These are phyloP conservation scores for Cercospora berteroae DNA, from an alignment of 2,329 filamentous ascomycete genomes.

Conservation along the genomic window DNA sequence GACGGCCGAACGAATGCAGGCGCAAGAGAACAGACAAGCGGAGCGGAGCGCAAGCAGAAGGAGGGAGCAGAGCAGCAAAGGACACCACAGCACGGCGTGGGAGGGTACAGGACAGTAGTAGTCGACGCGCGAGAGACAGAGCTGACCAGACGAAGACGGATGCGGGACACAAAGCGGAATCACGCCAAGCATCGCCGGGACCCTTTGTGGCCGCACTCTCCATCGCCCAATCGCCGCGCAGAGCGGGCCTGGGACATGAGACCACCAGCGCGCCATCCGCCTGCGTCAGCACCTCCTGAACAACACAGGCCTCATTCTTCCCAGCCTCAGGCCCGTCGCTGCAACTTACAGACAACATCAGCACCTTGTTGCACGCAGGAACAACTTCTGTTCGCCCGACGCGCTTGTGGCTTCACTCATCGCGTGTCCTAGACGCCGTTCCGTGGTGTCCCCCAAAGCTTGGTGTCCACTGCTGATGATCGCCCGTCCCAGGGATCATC, in stretches of 20 bases:
- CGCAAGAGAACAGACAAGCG: not conserved
- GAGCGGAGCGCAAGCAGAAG: not conserved
- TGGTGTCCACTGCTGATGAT: constrained; percentile 3
- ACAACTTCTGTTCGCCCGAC: not conserved
- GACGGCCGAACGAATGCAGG: not conserved
- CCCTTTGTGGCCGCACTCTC: not conserved
- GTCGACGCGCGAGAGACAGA: not conserved
- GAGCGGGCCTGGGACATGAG: not conserved
- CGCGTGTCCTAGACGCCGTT: not conserved
- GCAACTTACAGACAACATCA: not conserved
- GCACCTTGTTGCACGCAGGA: not conserved
- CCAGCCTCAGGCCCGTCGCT: not conserved
- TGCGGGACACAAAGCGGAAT: not conserved
- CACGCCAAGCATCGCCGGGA: not conserved
- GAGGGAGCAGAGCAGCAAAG: not conserved
- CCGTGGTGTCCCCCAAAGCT: not conserved
- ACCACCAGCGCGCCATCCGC: not conserved
- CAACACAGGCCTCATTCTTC: not conserved
- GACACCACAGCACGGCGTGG: not conserved
- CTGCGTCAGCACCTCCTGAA: not conserved
- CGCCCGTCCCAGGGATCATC: not conserved
- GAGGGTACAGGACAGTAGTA: not conserved
- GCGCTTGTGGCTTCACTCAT: not conserved
- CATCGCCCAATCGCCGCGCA: not conserved
- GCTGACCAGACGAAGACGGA: not conserved